Evolutionary conservation across 169 alveolate genomes (phyloP).

Genomic region (Cryptosporidium ubiquitum): DNA sequence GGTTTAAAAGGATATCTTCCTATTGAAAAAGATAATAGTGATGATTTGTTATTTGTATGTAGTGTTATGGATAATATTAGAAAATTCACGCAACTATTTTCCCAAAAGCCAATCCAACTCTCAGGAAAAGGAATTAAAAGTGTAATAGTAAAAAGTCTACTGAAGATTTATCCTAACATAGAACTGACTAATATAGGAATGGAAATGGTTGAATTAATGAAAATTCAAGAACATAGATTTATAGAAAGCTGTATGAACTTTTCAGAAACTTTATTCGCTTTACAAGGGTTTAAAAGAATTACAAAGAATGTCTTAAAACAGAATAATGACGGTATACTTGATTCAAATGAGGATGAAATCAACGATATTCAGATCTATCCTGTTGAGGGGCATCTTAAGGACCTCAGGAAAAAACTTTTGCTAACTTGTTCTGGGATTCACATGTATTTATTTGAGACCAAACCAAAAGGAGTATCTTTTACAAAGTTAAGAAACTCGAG

Average conservation of each 20-base stretch:
- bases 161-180: not conserved
- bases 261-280: slow-evolving; percentile 19
- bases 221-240: slow-evolving; percentile 8
- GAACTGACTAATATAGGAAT: not conserved
- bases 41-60: not conserved
- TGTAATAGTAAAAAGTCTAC: not conserved
- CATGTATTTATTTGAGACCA: slow-evolving; percentile 5
- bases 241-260: slow-evolving; percentile 51
- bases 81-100: not conserved
- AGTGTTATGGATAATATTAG: not conserved
- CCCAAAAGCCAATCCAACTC: not conserved
- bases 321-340: not conserved
- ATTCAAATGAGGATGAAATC: not conserved
- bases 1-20: not conserved
- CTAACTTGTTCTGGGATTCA: slow-evolving; percentile 24
- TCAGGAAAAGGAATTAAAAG: not conserved
- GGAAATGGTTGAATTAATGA: not conserved
- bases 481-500: slow-evolving; percentile 13
- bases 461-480: slow-evolving; percentile 5
- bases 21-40: not conserved
- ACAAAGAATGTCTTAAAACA: not conserved
- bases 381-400: not conserved
- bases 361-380: not conserved
- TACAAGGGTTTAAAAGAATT: not conserved
- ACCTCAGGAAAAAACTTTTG: slow-evolving; percentile 16